A percentile compares a stretch with the other conserved stretches of the same genome.
phyloP scores from a whole-genome alignment of 2,329 filamentous ascomycete genomes.

The Exophiala phaeomuriformis region DNA sequence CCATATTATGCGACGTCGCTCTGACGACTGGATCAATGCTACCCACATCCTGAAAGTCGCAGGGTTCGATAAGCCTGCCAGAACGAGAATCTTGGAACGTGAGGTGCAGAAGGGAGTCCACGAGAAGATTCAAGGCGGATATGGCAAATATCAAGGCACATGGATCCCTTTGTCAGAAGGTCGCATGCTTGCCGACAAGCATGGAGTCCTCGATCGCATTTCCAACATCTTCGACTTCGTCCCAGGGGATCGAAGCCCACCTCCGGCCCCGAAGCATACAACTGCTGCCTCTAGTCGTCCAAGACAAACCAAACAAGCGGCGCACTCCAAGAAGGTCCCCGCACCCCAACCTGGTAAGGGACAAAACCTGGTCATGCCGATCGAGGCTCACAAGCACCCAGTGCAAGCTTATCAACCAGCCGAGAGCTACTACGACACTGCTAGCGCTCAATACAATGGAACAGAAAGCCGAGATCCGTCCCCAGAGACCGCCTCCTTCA shows the following conservation, averaged over 20 bases:
- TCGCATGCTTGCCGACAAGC: slow-evolving; percentile 73
- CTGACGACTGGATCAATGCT: slow-evolving; percentile 98
- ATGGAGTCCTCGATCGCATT: slow-evolving; percentile 77
- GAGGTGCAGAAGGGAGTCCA: slow-evolving; percentile 95
- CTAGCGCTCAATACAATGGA: slow-evolving; percentile 57
- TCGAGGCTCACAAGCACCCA: neutral
- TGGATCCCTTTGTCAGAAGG: slow-evolving; percentile 89
- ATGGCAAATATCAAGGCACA: slow-evolving; percentile 97
- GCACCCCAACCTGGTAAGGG: slow-evolving; percentile 18
- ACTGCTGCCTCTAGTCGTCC: slow-evolving; percentile 64
- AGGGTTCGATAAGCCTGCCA: slow-evolving; percentile 91
- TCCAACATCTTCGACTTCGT: slow-evolving; percentile 83
- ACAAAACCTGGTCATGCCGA: neutral
- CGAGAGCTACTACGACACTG: slow-evolving; percentile 57
- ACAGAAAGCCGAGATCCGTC: slow-evolving; percentile 77
- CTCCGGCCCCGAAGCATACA: slow-evolving; percentile 86
- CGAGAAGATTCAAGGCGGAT: slow-evolving; percentile 96
- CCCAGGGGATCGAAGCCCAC: slow-evolving; percentile 77
- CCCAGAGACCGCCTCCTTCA: slow-evolving; percentile 73
- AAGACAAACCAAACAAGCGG: slow-evolving; percentile 62
- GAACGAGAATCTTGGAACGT: slow-evolving; percentile 88
- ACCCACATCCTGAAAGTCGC: slow-evolving; percentile 97
- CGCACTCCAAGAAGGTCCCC: slow-evolving; percentile 54
- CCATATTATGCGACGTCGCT: slow-evolving; percentile 91
- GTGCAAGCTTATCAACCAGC: slow-evolving; percentile 38